Conservation (phyloP, 2,329 filamentous ascomycete species). For the Talaromyces islandicus region DNA sequence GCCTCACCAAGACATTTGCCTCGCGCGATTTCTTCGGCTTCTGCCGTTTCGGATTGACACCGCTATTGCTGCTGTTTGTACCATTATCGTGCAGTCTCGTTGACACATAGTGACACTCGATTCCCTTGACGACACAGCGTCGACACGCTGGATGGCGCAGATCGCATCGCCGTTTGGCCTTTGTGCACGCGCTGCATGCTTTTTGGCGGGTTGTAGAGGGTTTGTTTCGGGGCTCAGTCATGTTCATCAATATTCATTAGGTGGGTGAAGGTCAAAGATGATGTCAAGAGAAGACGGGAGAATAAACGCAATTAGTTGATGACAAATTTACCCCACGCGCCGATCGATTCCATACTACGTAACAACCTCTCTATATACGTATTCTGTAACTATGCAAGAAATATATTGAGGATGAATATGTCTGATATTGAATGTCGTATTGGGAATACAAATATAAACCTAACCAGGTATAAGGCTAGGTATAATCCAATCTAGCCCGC, state of each 20-base stretch:
- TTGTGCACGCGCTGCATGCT: slow-evolving; percentile 10
- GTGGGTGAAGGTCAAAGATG: neutral
- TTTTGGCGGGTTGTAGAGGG: slow-evolving; percentile 3
- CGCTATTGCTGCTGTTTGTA: neutral
- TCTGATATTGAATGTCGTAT: neutral
- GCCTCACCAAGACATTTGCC: neutral
- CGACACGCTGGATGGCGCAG: slow-evolving; percentile 9
- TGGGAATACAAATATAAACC: neutral
- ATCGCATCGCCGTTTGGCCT: slow-evolving; percentile 8
- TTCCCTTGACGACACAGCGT: slow-evolving; percentile 1
- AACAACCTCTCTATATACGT: no score
- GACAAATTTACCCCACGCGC: no score
- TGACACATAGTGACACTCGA: slow-evolving; percentile 5
- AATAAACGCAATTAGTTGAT: no score
- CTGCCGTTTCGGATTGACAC: neutral
- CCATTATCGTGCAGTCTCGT: slow-evolving; percentile 5
- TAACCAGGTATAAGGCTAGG: neutral
- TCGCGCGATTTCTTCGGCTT: neutral
- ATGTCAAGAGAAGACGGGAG: neutral
- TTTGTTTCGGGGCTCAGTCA: neutral
- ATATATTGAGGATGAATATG: neutral
- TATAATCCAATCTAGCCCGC: neutral
- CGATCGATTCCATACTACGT: no score
- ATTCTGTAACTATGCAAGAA: no score
- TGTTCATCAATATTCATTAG: neutral